Conservation (phyloP, 306 rosid genomes). For the Ammopiptanthus mongolicus region DNA sequence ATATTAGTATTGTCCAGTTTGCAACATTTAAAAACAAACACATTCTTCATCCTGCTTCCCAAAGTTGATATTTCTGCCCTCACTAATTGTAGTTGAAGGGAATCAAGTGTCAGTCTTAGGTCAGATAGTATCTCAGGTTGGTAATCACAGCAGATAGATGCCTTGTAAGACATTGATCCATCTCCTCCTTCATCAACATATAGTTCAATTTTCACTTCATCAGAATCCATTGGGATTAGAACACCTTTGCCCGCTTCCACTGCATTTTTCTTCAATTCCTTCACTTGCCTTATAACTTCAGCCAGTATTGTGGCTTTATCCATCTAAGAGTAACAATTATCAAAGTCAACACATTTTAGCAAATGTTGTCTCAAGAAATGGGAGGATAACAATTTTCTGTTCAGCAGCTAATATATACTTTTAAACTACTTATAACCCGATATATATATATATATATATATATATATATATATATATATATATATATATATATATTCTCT, state of each 20-base stretch:
- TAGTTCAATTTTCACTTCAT: slow-evolving; percentile 74
- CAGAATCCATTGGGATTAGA: slow-evolving; percentile 66
- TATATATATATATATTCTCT: no score
- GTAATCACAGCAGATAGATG: slow-evolving; percentile 69
- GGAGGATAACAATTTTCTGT: neutral
- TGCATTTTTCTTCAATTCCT: slow-evolving; percentile 66
- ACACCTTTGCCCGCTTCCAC: slow-evolving; percentile 63
- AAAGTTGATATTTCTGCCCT: slow-evolving; percentile 73
- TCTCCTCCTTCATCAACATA: slow-evolving; percentile 30
- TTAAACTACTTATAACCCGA: neutral
- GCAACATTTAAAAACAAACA: slow-evolving; percentile 45
- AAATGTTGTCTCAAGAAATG: neutral
- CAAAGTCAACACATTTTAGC: slow-evolving; percentile 9
- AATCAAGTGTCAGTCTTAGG: slow-evolving; percentile 53
- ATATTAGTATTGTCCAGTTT: slow-evolving; percentile 21
- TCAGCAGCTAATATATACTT: neutral
- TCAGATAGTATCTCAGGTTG: slow-evolving; percentile 65
- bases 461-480: no score
- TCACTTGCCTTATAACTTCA: slow-evolving; percentile 66
- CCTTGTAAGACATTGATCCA: slow-evolving; percentile 47
- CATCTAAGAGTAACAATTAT: slow-evolving; percentile 48
- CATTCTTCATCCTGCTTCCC: slow-evolving; percentile 62
- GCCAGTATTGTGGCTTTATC: slow-evolving; percentile 85
- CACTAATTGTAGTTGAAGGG: slow-evolving; percentile 53
- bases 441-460: neutral